Evolutionary conservation across 371 early-diverging fungal species (phyloP).

Genomic region (Choanephora cucurbitarum): DNA sequence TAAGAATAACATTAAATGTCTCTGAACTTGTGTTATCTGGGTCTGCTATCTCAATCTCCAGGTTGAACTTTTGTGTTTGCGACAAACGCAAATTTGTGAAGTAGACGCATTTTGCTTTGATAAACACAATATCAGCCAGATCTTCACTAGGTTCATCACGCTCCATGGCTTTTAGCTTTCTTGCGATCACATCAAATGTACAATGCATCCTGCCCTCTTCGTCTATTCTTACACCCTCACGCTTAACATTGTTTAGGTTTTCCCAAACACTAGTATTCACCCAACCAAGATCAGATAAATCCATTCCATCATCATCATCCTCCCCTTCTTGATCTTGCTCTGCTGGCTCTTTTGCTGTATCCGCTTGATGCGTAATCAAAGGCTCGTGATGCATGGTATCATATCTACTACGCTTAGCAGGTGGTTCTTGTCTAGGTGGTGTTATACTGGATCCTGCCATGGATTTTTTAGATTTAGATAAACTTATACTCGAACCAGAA

Average conservation of each 20-base stretch:
- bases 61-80: background rate
- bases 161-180: conserved; percentile 9
- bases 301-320: background rate
- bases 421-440: background rate
- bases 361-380: background rate
- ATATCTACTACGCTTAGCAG: background rate
- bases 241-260: background rate
- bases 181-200: conserved; percentile 11
- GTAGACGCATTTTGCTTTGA: conserved; percentile 4
- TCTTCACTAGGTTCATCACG: conserved; percentile 1
- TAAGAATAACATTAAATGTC: background rate
- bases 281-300: background rate
- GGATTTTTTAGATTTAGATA: background rate
- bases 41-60: background rate
- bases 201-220: conserved; percentile 7
- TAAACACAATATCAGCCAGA: conserved; percentile 14
- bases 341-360: background rate
- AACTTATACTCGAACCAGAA: background rate
- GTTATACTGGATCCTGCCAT: background rate
- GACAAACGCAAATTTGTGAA: background rate
- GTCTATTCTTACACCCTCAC: background rate
- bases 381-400: background rate
- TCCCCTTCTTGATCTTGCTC: background rate
- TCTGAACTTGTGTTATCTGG: background rate
- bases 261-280: conserved; percentile 9